phyloP scores from a whole-genome alignment of 2,329 filamentous ascomycete genomes.

The Fusarium odoratissimum region DNA sequence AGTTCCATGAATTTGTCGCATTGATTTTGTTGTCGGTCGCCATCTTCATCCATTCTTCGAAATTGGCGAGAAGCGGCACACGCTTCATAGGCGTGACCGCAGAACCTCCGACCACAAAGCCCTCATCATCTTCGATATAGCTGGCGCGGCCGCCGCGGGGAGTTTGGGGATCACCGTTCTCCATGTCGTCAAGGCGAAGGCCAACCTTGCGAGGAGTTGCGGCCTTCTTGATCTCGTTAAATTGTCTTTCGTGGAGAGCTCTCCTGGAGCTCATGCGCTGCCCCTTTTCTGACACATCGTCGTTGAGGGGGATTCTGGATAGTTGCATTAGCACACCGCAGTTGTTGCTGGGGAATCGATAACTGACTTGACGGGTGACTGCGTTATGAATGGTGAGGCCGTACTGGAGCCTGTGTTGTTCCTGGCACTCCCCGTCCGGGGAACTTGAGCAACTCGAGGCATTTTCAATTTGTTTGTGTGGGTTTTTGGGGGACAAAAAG shows the following conservation, averaged over 20 bases:
- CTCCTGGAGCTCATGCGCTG: conserved; percentile 87
- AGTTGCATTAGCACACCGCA: conserved; percentile 24
- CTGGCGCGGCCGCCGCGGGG: conserved; percentile 55
- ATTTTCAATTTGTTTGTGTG: conserved; percentile 52
- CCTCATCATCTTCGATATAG: conserved; percentile 63
- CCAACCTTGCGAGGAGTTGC: conserved; percentile 76
- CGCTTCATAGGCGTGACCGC: conserved; percentile 96
- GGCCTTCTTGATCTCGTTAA: conserved; percentile 84
- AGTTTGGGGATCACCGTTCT: conserved; percentile 68
- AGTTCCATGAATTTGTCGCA: conserved; percentile 98
- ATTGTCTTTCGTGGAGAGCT: conserved; percentile 87
- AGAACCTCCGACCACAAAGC: conserved; percentile 75
- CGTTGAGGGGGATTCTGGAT: conserved; percentile 89
- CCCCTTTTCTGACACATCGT: conserved; percentile 93
- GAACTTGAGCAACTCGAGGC: conserved; percentile 68
- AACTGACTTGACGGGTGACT: conserved; percentile 67
- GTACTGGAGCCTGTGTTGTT: conserved; percentile 59
- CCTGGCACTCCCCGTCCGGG: conserved; percentile 62
- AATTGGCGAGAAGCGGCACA: conserved; percentile 95
- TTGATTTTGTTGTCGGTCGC: conserved; percentile 99
- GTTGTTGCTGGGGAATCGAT: conserved; percentile 16
- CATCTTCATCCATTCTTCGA: conserved; percentile 99
- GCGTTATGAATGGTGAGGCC: conserved; percentile 67
- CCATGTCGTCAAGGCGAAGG: conserved; percentile 68
- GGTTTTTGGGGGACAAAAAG: conserved; percentile 33